Evolutionary conservation across 1,139 yeast genomes (phyloP).

Genomic region (Sugiyamaella xylanicola): DNA sequence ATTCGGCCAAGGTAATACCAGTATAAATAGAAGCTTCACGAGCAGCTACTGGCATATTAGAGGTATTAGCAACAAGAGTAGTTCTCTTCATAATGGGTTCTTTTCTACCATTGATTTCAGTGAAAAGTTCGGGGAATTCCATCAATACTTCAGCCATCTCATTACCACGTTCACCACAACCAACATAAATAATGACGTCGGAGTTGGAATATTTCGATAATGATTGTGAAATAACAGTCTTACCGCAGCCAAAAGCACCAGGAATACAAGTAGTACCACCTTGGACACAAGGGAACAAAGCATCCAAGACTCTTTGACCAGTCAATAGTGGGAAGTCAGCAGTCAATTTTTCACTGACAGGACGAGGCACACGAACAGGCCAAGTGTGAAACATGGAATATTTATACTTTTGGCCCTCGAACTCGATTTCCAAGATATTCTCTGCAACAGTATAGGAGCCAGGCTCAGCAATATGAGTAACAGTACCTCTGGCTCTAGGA

Average conservation of each 20-base stretch:
- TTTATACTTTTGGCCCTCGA: constrained; percentile 77
- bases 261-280: constrained; percentile 99
- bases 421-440: constrained; percentile 87
- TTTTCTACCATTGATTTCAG: constrained; percentile 88
- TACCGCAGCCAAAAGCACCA: constrained; percentile 99
- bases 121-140: constrained; percentile 98
- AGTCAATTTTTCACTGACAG: constrained; percentile 88
- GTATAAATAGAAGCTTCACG: constrained; percentile 99
- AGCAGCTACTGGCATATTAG: constrained; percentile 99
- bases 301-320: constrained; percentile 97
- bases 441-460: constrained; percentile 93
- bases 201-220: constrained; percentile 96
- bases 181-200: constrained; percentile 88
- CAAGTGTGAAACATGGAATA: constrained; percentile 97
- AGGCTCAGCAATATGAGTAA: constrained; percentile 81
- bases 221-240: constrained; percentile 97
- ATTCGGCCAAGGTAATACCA: constrained; percentile 97
- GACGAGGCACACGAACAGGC: constrained; percentile 99
- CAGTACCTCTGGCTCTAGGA: constrained; percentile 98
- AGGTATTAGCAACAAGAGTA: constrained; percentile 95
- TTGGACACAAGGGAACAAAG: constrained; percentile 98
- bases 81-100: constrained; percentile 99
- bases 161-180: constrained; percentile 90
- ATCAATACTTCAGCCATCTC: constrained; percentile 99
- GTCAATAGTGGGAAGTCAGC: constrained; percentile 95